Conservation (phyloP, 345 rosid genomes). For the Salix purpurea region DNA sequence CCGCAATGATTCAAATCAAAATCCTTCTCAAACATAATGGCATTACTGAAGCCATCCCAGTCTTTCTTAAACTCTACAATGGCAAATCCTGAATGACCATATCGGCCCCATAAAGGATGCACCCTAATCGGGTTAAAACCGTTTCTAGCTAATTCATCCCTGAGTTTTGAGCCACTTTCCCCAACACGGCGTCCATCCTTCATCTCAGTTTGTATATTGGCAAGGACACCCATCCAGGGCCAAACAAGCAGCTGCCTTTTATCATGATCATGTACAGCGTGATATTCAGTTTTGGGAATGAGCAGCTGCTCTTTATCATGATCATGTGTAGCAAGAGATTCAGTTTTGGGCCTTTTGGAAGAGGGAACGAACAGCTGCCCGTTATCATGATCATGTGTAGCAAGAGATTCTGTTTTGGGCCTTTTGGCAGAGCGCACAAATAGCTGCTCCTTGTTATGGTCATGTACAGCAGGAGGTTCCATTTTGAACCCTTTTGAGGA, state of each 20-base stretch:
- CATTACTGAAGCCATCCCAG: slow-evolving; percentile 54
- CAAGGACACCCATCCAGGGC: slow-evolving; percentile 68
- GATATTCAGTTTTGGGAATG: too few relatives aligned
- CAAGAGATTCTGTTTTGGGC: too few relatives aligned
- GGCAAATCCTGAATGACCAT: slow-evolving; percentile 63
- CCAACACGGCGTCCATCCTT: slow-evolving; percentile 43
- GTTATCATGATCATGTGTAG: too few relatives aligned
- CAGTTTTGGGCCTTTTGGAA: too few relatives aligned
- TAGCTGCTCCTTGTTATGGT: too few relatives aligned
- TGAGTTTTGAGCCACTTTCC: slow-evolving; percentile 51
- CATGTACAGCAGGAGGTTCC: too few relatives aligned
- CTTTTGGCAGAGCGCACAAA: too few relatives aligned
- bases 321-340: too few relatives aligned
- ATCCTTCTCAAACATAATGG: slow-evolving; percentile 51
- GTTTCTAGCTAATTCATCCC: slow-evolving; percentile 39
- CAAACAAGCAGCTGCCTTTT: slow-evolving; percentile 31
- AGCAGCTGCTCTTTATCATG: too few relatives aligned
- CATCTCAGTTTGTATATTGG: slow-evolving; percentile 46
- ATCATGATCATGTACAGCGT: too few relatives aligned
- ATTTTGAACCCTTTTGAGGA: not conserved
- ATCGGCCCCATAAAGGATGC: too few relatives aligned
- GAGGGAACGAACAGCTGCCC: too few relatives aligned
- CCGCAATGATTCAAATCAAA: slow-evolving; percentile 39
- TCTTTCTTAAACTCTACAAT: slow-evolving; percentile 57
- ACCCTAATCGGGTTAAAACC: slow-evolving; percentile 51